phyloP scores from a whole-genome alignment of 257 asterid species.

The Nicotiana tabacum region DNA sequence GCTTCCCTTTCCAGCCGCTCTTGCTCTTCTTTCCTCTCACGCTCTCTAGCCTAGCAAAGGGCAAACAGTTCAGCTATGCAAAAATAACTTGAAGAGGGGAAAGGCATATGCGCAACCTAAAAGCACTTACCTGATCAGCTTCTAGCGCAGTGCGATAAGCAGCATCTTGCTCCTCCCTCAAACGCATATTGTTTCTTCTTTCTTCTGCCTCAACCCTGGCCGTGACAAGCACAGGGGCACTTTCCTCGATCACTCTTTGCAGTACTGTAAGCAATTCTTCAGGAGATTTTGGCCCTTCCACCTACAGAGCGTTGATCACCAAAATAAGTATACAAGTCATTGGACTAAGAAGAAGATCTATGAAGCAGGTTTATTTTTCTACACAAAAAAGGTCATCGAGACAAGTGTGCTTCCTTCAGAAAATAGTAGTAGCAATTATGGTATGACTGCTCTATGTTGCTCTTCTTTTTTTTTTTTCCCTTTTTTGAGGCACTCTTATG shows the following conservation, averaged over 20 bases:
- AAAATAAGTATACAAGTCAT: not conserved
- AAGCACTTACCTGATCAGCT: conserved; percentile 85
- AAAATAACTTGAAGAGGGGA: not conserved
- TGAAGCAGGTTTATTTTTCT: not conserved
- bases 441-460: not conserved
- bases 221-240: conserved; percentile 83
- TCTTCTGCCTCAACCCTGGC: conserved; percentile 96
- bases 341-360: not conserved
- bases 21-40: conserved; percentile 78
- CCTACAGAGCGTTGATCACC: conserved; percentile 35
- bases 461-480: not conserved
- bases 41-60: conserved; percentile 75
- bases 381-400: not conserved
- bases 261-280: conserved; percentile 65
- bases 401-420: not conserved
- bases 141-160: conserved; percentile 94
- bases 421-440: not conserved
- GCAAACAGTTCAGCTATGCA: not conserved
- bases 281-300: conserved; percentile 85
- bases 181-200: conserved; percentile 68
- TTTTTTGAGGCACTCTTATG: not conserved
- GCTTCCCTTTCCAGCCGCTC: conserved; percentile 76
- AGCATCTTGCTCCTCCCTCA: conserved; percentile 99
- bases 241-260: conserved; percentile 96
- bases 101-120: not conserved